phyloP scores from a whole-genome alignment of 2,329 filamentous ascomycete species.

The Pezicula carpinea region DNA sequence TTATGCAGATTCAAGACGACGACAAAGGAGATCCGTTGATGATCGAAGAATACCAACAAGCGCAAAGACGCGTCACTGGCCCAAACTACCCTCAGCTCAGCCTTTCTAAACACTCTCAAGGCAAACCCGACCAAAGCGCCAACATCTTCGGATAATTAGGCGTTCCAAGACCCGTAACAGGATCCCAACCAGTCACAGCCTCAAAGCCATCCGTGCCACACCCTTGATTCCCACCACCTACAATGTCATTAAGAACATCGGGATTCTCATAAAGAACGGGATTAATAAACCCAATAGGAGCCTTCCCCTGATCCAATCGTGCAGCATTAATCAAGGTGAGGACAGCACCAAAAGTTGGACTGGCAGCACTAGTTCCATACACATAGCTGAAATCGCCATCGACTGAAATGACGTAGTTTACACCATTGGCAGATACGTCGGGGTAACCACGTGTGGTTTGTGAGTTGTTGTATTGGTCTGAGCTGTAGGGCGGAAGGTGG shows the following conservation, averaged over 20 bases:
- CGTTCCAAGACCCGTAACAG: background rate
- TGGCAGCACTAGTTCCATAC: slow-evolving; percentile 44
- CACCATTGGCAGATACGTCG: slow-evolving; percentile 40
- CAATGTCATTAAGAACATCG: slow-evolving; percentile 25
- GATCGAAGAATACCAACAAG: too few relatives aligned
- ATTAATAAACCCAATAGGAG: slow-evolving; percentile 37
- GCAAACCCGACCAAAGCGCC: background rate
- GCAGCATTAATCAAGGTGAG: slow-evolving; percentile 38
- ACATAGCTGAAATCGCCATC: slow-evolving; percentile 37
- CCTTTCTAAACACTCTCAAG: background rate
- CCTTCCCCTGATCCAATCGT: slow-evolving; percentile 31
- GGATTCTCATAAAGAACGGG: slow-evolving; percentile 30
- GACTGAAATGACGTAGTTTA: slow-evolving; percentile 38
- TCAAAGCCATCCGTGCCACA: slow-evolving; percentile 29
- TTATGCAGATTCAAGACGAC: too few relatives aligned
- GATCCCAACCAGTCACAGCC: slow-evolving; percentile 22
- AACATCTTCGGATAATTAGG: background rate
- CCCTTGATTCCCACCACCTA: slow-evolving; percentile 16
- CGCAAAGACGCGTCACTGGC: too few relatives aligned
- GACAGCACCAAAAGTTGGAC: slow-evolving; percentile 35
- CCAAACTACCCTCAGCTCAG: too few relatives aligned
- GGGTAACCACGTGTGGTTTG: slow-evolving; percentile 40
- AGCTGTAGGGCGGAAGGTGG: slow-evolving; percentile 23
- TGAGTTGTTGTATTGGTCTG: slow-evolving; percentile 42
- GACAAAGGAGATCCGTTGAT: too few relatives aligned